These are phyloP conservation scores for Cystobasidium sp. DNA, from an alignment of 1,284 basidiomycete species.

Conservation along the genomic window DNA sequence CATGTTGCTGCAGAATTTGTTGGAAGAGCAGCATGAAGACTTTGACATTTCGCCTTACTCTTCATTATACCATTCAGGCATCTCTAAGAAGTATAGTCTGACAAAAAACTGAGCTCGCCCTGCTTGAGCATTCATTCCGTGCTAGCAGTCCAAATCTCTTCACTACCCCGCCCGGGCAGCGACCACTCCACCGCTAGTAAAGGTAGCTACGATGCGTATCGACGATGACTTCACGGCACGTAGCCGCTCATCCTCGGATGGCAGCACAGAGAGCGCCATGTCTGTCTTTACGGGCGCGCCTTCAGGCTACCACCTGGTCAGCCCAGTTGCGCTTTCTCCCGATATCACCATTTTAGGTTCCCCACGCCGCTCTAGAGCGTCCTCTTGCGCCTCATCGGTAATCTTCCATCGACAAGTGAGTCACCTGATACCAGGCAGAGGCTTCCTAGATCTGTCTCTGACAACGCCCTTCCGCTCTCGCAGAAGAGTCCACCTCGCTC, in stretches of 20 bases:
- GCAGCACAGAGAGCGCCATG: neutral
- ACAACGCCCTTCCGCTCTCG: neutral
- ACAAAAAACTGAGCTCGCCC: too few species aligned
- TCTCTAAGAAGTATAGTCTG: too few species aligned
- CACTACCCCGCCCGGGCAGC: too few species aligned
- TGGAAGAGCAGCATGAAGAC: too few species aligned
- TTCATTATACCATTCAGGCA: too few species aligned
- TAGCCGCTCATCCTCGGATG: neutral
- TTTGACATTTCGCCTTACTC: too few species aligned
- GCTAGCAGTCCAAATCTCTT: too few species aligned
- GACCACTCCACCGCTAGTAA: too few species aligned
- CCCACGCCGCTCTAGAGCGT: slow-evolving; percentile 25
- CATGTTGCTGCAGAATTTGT: too few species aligned
- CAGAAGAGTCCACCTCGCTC: slow-evolving; percentile 41
- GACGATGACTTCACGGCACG: neutral
- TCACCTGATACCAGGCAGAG: neutral
- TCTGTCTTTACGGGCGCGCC: neutral
- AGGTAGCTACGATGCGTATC: too few species aligned
- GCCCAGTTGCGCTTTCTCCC: slow-evolving; percentile 29
- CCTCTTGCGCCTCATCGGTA: slow-evolving; percentile 4
- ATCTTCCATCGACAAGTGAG: slow-evolving; percentile 28
- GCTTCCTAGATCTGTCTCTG: neutral
- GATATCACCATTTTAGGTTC: slow-evolving; percentile 32
- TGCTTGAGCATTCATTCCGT: too few species aligned
- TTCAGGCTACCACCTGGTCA: neutral